Conservation (phyloP, 2,329 filamentous ascomycete genomes). For the Alternaria sp. region DNA sequence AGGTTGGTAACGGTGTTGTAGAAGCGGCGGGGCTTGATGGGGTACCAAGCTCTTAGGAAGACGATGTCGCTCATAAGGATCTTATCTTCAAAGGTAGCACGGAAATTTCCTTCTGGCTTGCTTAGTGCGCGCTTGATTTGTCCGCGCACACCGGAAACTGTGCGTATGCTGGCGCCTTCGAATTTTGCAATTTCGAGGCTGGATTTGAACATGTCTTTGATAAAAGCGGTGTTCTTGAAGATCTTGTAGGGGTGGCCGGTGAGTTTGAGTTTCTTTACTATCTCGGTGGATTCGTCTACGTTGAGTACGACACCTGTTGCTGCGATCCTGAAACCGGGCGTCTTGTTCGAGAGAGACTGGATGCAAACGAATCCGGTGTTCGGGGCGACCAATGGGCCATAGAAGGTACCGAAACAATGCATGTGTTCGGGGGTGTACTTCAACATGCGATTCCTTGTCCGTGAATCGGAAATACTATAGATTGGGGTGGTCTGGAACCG, state of each 20-base stretch:
- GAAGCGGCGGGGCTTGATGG: conserved; percentile 92
- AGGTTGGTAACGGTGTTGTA: conserved; percentile 97
- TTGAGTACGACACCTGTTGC: conserved; percentile 93
- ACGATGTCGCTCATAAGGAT: conserved; percentile 96
- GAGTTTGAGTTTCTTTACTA: conserved; percentile 99
- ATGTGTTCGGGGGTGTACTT: conserved; percentile 99
- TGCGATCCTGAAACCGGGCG: conserved; percentile 90
- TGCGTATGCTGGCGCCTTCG: conserved; percentile 93
- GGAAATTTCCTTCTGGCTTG: conserved; percentile 94
- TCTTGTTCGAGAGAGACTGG: conserved; percentile 84
- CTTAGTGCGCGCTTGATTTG: conserved; percentile 96
- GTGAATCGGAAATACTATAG: conserved; percentile 93
- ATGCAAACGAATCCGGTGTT: conserved; percentile 97
- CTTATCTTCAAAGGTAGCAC: conserved; percentile 98
- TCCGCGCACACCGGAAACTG: conserved; percentile 92
- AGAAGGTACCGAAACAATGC: conserved; percentile 97
- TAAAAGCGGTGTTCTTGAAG: conserved; percentile 98
- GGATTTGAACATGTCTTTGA: conserved; percentile 97
- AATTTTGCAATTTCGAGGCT: conserved; percentile 97
- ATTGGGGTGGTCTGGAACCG: conserved; percentile 92
- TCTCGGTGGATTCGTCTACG: conserved; percentile 95
- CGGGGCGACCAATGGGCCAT: conserved; percentile 91
- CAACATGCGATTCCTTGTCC: conserved; percentile 94
- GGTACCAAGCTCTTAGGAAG: conserved; percentile 96
- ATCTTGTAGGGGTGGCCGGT: conserved; percentile 95